Percentiles rank a stretch among this genome's conserved stretches.
Conservation (phyloP, 2,329 filamentous ascomycete genomes). For the Scytalidium lignicola region DNA sequence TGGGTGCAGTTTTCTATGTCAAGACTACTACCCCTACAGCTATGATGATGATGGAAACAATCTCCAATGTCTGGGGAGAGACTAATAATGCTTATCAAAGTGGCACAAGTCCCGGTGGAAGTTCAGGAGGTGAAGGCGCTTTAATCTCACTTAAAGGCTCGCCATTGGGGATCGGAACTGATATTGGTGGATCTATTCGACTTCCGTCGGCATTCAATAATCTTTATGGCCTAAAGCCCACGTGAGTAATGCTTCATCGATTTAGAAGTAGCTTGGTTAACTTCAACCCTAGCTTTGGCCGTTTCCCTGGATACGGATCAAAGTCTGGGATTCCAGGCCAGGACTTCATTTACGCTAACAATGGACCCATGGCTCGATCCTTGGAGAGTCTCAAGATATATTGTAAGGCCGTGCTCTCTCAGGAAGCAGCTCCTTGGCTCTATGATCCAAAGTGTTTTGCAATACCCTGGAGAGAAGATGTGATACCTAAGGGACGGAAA, state of each 20-base stretch:
- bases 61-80: constrained; percentile 37
- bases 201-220: constrained; percentile 33
- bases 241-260: constrained; percentile 11
- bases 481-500: constrained; percentile 30
- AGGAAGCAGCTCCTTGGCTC: constrained; percentile 29
- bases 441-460: constrained; percentile 33
- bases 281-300: constrained; percentile 24
- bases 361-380: constrained; percentile 33
- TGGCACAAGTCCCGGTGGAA: constrained; percentile 22
- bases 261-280: not conserved
- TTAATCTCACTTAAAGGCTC: constrained; percentile 24
- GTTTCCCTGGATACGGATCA: constrained; percentile 32
- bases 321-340: constrained; percentile 32
- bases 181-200: constrained; percentile 32
- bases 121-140: constrained; percentile 24
- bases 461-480: constrained; percentile 32
- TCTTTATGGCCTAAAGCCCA: constrained; percentile 34
- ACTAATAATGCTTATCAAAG: constrained; percentile 26
- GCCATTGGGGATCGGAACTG: constrained; percentile 24
- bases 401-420: constrained; percentile 29
- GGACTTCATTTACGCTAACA: constrained; percentile 33
- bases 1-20: constrained; percentile 37
- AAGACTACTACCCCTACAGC: constrained; percentile 34
- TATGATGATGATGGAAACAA: constrained; percentile 38
- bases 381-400: constrained; percentile 30